Conservation (phyloP, 2,329 filamentous ascomycete species). For the Mariannaea sp. region DNA sequence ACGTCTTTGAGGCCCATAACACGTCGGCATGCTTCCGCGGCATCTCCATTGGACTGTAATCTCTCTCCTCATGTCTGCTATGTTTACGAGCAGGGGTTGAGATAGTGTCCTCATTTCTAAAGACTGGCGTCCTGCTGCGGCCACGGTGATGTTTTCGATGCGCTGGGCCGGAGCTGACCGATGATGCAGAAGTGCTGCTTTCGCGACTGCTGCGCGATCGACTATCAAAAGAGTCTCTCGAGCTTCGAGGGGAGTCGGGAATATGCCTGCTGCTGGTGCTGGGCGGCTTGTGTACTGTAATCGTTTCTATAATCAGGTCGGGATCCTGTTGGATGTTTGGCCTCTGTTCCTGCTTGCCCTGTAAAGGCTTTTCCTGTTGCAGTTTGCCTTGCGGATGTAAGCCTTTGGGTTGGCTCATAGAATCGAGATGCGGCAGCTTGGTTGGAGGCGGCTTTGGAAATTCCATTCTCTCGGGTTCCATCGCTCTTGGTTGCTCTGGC, state of each 20-base stretch:
- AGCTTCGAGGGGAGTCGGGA: constrained; percentile 13
- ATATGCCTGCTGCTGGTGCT: neutral
- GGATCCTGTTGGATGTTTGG: neutral
- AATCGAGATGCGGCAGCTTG: neutral
- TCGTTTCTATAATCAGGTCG: neutral
- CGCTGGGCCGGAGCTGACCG: constrained; percentile 20
- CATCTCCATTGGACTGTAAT: neutral
- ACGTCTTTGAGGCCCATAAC: neutral
- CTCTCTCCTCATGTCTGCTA: neutral
- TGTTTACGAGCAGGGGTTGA: neutral
- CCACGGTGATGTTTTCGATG: constrained; percentile 15
- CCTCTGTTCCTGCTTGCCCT: neutral
- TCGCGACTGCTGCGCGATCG: constrained; percentile 15
- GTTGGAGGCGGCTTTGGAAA: neutral
- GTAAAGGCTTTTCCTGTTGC: neutral
- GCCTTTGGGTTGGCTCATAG: neutral
- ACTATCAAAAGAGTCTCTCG: constrained; percentile 23
- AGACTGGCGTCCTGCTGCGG: constrained; percentile 19
- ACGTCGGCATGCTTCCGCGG: neutral
- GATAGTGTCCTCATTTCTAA: neutral
- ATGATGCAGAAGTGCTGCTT: constrained; percentile 28
- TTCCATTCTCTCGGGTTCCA: constrained; percentile 1
- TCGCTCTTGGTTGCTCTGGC: neutral
- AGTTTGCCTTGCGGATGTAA: neutral
- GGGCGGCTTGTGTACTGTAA: neutral